These are phyloP conservation scores for Calonectria crousiana DNA, from an alignment of 2,329 filamentous ascomycete species.

Conservation along the genomic window DNA sequence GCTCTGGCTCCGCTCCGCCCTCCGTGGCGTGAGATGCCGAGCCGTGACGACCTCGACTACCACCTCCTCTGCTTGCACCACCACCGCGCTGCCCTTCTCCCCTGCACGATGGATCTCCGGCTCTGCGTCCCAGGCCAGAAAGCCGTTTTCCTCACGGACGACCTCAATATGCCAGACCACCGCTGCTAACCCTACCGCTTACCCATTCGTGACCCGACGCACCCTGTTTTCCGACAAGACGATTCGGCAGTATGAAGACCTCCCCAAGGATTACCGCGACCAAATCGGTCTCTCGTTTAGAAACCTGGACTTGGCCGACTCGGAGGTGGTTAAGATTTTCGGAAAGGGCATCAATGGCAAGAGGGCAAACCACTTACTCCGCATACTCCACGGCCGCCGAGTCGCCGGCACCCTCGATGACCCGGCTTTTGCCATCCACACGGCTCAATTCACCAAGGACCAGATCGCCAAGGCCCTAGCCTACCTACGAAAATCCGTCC, in stretches of 20 bases:
- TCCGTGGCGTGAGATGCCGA: constrained; percentile 40
- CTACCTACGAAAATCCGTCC: constrained; percentile 67
- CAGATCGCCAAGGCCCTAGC: constrained; percentile 62
- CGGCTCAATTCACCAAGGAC: constrained; percentile 54
- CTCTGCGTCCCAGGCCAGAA: constrained; percentile 21
- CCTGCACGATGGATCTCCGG: constrained; percentile 41
- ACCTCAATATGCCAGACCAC: constrained; percentile 24
- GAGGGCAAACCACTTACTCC: constrained; percentile 66
- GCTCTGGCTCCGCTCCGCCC: constrained; percentile 45
- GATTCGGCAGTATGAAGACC: constrained; percentile 66
- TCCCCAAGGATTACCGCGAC: constrained; percentile 70
- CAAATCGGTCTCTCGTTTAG: constrained; percentile 66
- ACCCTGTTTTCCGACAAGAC: constrained; percentile 53
- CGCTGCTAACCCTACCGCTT: constrained; percentile 22
- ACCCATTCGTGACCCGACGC: constrained; percentile 42
- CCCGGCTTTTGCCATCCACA: constrained; percentile 63
- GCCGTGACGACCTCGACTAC: constrained; percentile 9
- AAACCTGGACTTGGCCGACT: constrained; percentile 59
- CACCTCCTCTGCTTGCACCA: constrained; percentile 15
- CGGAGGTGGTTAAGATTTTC: constrained; percentile 63
- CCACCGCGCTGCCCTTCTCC: constrained; percentile 31
- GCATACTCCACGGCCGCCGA: constrained; percentile 71
- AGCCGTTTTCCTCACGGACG: constrained; percentile 16
- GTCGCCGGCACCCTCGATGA: constrained; percentile 75
- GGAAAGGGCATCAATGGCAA: constrained; percentile 58